Evolutionary conservation across 2,329 filamentous ascomycete genomes (phyloP), one percentile per base, ranked within the genome.

Genomic region (Colletotrichum camelliae): DNA sequence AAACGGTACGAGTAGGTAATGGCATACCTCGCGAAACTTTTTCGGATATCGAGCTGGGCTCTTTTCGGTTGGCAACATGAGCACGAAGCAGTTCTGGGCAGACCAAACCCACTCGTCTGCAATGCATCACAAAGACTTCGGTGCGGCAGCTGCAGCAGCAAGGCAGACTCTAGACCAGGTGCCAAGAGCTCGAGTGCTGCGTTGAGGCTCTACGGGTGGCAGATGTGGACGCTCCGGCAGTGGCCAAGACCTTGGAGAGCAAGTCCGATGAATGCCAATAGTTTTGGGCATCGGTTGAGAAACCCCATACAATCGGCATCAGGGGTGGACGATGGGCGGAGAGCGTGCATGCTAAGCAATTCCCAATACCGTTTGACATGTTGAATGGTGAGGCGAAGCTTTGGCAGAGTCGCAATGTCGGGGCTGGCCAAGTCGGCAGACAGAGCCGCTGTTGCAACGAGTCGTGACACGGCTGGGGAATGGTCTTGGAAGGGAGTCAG

Each of bases 341-440:
- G 31, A 52, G 8, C 66, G 6, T 60, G n/a, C 24, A 48, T 68
- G 70, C 73, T 64, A 35, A 73, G 70, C 37, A 55, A 61, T 39
- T 29, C 33, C 33, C 62, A 67, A 67, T 55, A 39, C 57, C 72
- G 60, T 58, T 43, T 73, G 70, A 68, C 70, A 48, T 29, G 62
- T 31, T 61, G 48, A 55, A 55, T 68, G 21, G 69, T 39, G 33
- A 73, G 73, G 74, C 69, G 73, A 76, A 77, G 74, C 48, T 73
- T 74, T 70, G 64, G n/a, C 61, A 77, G 39, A 71, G 72, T 69
- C 16, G 57, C 57, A 78, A 39, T 73, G 35, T 43, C 68, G 71
- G 29, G 60, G 65, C 52, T 66, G 37, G 72, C 61, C 62, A 77
- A 72, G 71, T 64, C 39, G 71, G 65, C 62, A 72, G 58, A 52